Evolutionary conservation across 768 basidiomycete species (phyloP).

Genomic region (Fomitopsis pulvina): DNA sequence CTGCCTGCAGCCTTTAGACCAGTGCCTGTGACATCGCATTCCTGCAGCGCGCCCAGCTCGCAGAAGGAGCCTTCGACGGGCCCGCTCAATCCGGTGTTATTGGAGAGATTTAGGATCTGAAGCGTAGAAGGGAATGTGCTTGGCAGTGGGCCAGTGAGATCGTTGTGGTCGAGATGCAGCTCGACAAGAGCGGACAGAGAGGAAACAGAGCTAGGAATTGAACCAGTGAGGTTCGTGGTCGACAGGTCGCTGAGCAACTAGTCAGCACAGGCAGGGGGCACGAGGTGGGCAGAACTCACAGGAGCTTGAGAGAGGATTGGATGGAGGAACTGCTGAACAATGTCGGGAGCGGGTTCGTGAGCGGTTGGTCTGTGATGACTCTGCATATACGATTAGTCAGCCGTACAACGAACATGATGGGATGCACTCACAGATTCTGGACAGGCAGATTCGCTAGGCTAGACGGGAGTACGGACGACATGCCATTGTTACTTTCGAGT

Average conservation of each 20-base stretch:
- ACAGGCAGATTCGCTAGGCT: slow-evolving; percentile 27
- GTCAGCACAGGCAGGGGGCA: neutral
- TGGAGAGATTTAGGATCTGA: slow-evolving; percentile 28
- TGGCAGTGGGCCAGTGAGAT: slow-evolving; percentile 30
- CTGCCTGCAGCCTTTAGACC: slow-evolving; percentile 18
- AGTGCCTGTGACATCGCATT: slow-evolving; percentile 21
- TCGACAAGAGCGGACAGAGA: slow-evolving; percentile 29
- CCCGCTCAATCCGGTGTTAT: slow-evolving; percentile 32
- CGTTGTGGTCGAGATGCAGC: slow-evolving; percentile 32
- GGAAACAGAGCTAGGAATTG: slow-evolving; percentile 28
- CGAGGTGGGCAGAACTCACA: slow-evolving; percentile 17
- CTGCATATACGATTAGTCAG: slow-evolving; percentile 15
- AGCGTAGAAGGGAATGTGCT: slow-evolving; percentile 28
- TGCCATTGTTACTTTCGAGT: slow-evolving; percentile 34
- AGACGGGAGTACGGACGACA: slow-evolving; percentile 32
- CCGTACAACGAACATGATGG: neutral
- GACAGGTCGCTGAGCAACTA: slow-evolving; percentile 27
- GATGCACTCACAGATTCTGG: slow-evolving; percentile 29
- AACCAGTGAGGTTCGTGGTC: slow-evolving; percentile 32
- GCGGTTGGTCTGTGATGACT: slow-evolving; percentile 29
- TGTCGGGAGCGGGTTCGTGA: slow-evolving; percentile 27
- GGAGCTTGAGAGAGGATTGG: slow-evolving; percentile 26
- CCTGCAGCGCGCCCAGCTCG: slow-evolving; percentile 18
- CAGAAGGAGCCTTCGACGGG: slow-evolving; percentile 23
- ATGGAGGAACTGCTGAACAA: slow-evolving; percentile 27